Conservation (phyloP, 768 basidiomycete species). For the Rhizopogon roseolus region DNA sequence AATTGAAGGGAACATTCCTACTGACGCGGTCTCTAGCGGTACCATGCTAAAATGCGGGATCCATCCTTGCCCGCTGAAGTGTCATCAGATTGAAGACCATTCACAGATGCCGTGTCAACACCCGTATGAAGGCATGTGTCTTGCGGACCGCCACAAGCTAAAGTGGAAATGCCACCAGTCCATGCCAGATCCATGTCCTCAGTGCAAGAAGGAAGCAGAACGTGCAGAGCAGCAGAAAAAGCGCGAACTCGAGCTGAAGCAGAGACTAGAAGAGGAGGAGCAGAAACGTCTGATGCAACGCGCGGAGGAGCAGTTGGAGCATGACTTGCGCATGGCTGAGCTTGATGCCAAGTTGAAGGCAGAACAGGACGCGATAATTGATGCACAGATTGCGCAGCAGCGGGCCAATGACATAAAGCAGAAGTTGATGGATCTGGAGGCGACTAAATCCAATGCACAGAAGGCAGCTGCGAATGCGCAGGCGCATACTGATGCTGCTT, state of each 20-base stretch:
- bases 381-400: slow-evolving; percentile 32
- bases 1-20: not conserved
- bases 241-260: slow-evolving; percentile 36
- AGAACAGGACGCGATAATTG: slow-evolving; percentile 29
- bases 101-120: slow-evolving; percentile 47
- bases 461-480: slow-evolving; percentile 5
- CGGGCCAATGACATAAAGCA: slow-evolving; percentile 31
- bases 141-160: slow-evolving; percentile 35
- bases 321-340: slow-evolving; percentile 37
- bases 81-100: slow-evolving; percentile 53
- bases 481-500: not conserved
- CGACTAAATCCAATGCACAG: slow-evolving; percentile 16
- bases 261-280: slow-evolving; percentile 41
- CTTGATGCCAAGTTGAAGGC: slow-evolving; percentile 37
- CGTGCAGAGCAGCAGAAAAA: slow-evolving; percentile 36
- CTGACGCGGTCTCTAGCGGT: slow-evolving; percentile 31
- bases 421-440: slow-evolving; percentile 43
- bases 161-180: slow-evolving; percentile 40
- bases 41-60: slow-evolving; percentile 41
- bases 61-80: slow-evolving; percentile 56
- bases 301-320: slow-evolving; percentile 39
- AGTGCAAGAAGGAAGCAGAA: slow-evolving; percentile 44
- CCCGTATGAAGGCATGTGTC: slow-evolving; percentile 34
- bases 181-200: slow-evolving; percentile 32
- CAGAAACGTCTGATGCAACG: slow-evolving; percentile 26